Percentiles rank a stretch among this genome's conserved stretches.
These are phyloP conservation scores for Cryptosporidium xiaoi DNA, from an alignment of 169 alveolate genomes.

Conservation along the genomic window DNA sequence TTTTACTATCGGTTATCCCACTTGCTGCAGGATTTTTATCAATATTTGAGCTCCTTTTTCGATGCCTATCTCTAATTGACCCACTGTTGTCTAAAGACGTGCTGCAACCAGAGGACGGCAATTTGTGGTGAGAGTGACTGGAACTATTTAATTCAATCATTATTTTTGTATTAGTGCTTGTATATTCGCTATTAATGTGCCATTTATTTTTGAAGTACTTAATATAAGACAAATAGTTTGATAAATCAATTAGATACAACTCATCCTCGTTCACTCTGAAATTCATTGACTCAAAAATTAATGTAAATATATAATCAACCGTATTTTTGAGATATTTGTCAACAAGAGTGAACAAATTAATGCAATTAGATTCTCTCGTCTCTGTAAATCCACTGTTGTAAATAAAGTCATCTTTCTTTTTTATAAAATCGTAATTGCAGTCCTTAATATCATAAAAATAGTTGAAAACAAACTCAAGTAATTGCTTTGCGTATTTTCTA, in stretches of 20 bases:
- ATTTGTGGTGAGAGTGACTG: no score
- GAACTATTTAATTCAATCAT: no score
- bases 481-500: slow-evolving; percentile 48
- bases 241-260: not conserved
- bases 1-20: no score
- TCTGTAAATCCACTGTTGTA: not conserved
- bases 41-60: no score
- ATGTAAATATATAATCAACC: slow-evolving; percentile 12
- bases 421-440: slow-evolving; percentile 10
- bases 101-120: no score
- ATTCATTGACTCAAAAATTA: slow-evolving; percentile 4
- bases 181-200: not conserved
- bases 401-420: slow-evolving; percentile 34
- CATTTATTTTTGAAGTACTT: slow-evolving; percentile 18
- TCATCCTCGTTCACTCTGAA: slow-evolving; percentile 4
- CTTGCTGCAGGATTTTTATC: no score
- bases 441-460: slow-evolving; percentile 17
- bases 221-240: slow-evolving; percentile 2
- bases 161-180: no score
- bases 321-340: slow-evolving; percentile 14
- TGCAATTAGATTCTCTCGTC: not conserved
- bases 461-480: slow-evolving; percentile 8
- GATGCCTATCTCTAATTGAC: no score
- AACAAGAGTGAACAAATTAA: slow-evolving; percentile 17
- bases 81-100: no score